Conservation (phyloP, 2,329 filamentous ascomycete genomes). For the Pochonia chlamydosporia region DNA sequence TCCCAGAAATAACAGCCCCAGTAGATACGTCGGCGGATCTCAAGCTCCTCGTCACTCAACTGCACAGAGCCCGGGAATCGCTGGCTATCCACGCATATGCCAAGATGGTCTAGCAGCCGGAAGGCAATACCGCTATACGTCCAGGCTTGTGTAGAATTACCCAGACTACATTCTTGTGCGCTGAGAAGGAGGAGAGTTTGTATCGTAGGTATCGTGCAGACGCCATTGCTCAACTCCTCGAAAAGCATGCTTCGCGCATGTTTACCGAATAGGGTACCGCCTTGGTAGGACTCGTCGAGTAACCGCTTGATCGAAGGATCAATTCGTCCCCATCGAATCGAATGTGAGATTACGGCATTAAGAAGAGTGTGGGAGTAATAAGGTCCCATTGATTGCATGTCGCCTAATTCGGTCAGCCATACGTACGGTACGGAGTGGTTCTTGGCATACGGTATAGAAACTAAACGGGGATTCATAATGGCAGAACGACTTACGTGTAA, state of each 20-base stretch:
- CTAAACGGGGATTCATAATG: too few relatives aligned
- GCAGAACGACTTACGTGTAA: too few relatives aligned
- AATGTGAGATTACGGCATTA: slow-evolving; percentile 46
- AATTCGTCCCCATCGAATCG: slow-evolving; percentile 51
- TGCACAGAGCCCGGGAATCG: slow-evolving; percentile 45
- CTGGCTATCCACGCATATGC: slow-evolving; percentile 48
- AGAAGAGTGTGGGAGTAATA: slow-evolving; percentile 45
- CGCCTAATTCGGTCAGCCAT: slow-evolving; percentile 33
- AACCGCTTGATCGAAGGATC: slow-evolving; percentile 44
- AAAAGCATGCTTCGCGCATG: slow-evolving; percentile 47
- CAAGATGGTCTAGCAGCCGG: slow-evolving; percentile 42
- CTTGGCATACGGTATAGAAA: too few relatives aligned
- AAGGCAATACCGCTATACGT: slow-evolving; percentile 47
- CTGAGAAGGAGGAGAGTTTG: slow-evolving; percentile 55
- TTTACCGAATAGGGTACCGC: slow-evolving; percentile 46
- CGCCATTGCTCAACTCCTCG: slow-evolving; percentile 44
- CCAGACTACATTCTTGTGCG: slow-evolving; percentile 53
- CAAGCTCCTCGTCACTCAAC: slow-evolving; percentile 51
- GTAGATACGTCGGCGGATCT: slow-evolving; percentile 54
- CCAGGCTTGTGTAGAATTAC: slow-evolving; percentile 52
- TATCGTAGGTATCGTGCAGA: slow-evolving; percentile 50
- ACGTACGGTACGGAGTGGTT: too few relatives aligned
- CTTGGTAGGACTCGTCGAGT: slow-evolving; percentile 46
- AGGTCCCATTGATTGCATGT: slow-evolving; percentile 41
- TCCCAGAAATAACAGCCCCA: slow-evolving; percentile 63